Conservation (phyloP, 2,329 filamentous ascomycete genomes). For the Zalaria obscura region DNA sequence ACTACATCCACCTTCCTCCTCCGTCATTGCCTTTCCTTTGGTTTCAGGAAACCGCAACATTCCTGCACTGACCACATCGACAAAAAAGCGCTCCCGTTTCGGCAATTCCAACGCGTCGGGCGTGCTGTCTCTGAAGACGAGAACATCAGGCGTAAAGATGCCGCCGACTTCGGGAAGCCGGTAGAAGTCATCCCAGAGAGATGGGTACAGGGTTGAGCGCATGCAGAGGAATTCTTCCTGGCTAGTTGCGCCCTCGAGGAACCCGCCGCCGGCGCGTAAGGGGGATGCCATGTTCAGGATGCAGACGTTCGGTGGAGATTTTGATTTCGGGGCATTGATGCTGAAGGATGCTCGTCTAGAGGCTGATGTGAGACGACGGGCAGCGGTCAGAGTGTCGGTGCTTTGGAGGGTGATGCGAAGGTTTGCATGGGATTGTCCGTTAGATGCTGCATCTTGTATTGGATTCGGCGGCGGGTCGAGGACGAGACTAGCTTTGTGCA, state of each 20-base stretch:
- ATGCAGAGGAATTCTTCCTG: conserved; percentile 50
- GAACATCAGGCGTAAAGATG: conserved; percentile 42
- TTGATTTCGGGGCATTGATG: neutral
- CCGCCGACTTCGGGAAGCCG: conserved; percentile 43
- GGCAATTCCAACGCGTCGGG: conserved; percentile 23
- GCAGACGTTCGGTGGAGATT: conserved; percentile 26
- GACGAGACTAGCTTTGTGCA: conserved; percentile 38
- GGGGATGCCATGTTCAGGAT: conserved; percentile 53
- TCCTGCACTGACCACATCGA: conserved; percentile 44
- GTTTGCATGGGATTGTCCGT: conserved; percentile 6
- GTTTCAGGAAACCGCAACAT: conserved; percentile 45
- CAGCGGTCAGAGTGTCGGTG: conserved; percentile 41
- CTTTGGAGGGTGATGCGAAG: conserved; percentile 31
- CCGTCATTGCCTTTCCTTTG: conserved; percentile 8
- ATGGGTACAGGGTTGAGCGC: conserved; percentile 45
- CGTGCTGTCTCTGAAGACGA: conserved; percentile 39
- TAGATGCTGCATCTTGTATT: conserved; percentile 6
- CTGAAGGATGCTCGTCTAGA: conserved; percentile 6
- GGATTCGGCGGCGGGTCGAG: conserved; percentile 19
- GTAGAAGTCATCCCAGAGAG: conserved; percentile 44
- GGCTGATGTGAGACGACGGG: conserved; percentile 21
- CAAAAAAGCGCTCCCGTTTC: conserved; percentile 40
- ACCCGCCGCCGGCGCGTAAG: conserved; percentile 45
- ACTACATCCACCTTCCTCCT: conserved; percentile 14
- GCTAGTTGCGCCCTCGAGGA: conserved; percentile 43